Base-by-base conservation (phyloP, 768 basidiomycete species). In the Agrocybe praecox region DNA sequence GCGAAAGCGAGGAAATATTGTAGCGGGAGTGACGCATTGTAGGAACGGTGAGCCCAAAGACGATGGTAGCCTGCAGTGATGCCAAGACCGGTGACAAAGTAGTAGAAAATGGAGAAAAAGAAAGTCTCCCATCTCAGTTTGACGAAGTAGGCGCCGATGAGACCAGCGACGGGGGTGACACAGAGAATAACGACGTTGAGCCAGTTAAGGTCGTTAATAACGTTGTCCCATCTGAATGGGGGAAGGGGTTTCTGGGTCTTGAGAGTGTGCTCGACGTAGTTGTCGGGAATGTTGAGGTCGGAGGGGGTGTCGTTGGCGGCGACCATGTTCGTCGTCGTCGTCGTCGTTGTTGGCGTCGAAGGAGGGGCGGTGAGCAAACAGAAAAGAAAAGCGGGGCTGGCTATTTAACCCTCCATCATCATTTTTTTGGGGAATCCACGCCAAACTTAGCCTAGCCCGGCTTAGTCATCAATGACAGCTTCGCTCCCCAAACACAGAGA, bases 21-120 rank as follows among this genome's bases (percentile, higher is more conserved):
- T 12, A 98, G 76, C 15, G 91, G 88, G 57, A 81, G 80, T 3
- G 90, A 87, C 34, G 96, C 97, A 68, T 97, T 98, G 73, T 96
- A 99, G 0, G 92, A 82, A 55, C 97, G 86, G 68, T 99, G 97
- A 10, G 97, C 92, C 95, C 96, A 99, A 0, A 98, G 82, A 55
- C 97, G 87, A 67, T 99, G 97, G 75, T 98, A 99, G 11, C 97
- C 96, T 10, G 92, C 92, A 0, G 92, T 94, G 57, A 95, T 93
- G 22, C 92, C 94, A 15, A 96, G 80, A 34, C 95, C 96, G 8
- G 75, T 75, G 26, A 76, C 64, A 59, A 64, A 74, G 62, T 75
- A 76, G 65, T 76, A 76, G 55, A 77, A 65, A 50, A 76, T 62
- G 53, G 74, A 50, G 61, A 76, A 78, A n/a, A 88, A 48, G 17